phyloP scores from a whole-genome alignment of 495 filamentous ascomycete species.

The Aspergillus diversus region DNA sequence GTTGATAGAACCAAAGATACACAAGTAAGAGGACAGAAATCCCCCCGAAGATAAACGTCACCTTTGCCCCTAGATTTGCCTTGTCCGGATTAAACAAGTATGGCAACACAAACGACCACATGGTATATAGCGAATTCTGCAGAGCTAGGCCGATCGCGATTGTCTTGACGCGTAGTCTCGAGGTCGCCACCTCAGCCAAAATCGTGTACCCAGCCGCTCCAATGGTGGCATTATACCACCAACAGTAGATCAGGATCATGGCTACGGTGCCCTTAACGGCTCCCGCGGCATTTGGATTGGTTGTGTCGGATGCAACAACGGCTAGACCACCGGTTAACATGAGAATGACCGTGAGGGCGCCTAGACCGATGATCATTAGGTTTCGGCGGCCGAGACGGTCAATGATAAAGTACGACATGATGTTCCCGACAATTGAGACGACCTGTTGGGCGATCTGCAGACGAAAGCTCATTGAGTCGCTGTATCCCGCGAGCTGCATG shows the following conservation, averaged over 20 bases:
- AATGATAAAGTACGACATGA: slow-evolving; percentile 16
- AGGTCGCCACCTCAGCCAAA: slow-evolving; percentile 13
- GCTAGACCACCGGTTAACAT: slow-evolving; percentile 13
- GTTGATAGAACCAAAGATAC: slow-evolving; percentile 20
- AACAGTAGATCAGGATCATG: slow-evolving; percentile 17
- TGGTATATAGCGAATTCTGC: slow-evolving; percentile 14
- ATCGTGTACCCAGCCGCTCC: slow-evolving; percentile 16
- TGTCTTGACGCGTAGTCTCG: slow-evolving; percentile 12
- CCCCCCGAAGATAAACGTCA: slow-evolving; percentile 18
- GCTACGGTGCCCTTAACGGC: slow-evolving; percentile 17
- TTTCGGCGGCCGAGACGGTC: slow-evolving; percentile 16
- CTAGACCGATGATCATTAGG: slow-evolving; percentile 14
- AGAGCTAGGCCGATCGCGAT: slow-evolving; percentile 14
- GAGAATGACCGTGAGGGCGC: slow-evolving; percentile 12
- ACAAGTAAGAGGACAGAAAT: slow-evolving; percentile 9
- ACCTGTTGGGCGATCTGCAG: slow-evolving; percentile 16
- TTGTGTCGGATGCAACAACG: slow-evolving; percentile 1
- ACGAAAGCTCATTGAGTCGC: slow-evolving; percentile 11
- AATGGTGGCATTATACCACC: slow-evolving; percentile 17
- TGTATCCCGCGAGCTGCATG: slow-evolving; percentile 17
- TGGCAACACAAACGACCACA: slow-evolving; percentile 18
- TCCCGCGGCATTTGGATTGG: slow-evolving; percentile 5
- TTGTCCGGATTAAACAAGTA: slow-evolving; percentile 20
- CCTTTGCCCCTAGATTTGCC: slow-evolving; percentile 16
- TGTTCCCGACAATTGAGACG: slow-evolving; percentile 11